A percentile compares a stretch with the other conserved stretches of the same genome.
Evolutionary conservation across 73 alveolate species (phyloP).

Genomic region (Paramecium tetraurelia): DNA sequence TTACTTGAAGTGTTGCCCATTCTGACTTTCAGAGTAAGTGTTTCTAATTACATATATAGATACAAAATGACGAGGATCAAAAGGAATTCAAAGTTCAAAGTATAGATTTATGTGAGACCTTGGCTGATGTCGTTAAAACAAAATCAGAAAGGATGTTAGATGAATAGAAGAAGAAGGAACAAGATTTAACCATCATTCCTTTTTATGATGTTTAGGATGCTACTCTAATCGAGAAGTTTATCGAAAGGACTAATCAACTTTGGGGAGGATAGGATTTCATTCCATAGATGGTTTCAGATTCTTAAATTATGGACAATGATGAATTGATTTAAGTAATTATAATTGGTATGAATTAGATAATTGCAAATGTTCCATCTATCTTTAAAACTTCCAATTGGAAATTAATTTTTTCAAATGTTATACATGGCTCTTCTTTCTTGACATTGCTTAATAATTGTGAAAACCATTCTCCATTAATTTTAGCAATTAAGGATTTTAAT

Average conservation of each 20-base stretch:
- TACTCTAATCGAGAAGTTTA: neutral
- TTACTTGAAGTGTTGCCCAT: neutral
- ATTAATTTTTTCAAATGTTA: slow-evolving; percentile 38
- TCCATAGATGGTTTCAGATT: slow-evolving; percentile 7
- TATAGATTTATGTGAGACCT: neutral
- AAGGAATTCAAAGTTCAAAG: neutral
- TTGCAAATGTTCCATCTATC: slow-evolving; percentile 50
- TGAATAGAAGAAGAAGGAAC: neutral
- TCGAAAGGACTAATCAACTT: neutral
- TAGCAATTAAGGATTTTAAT: slow-evolving; percentile 29
- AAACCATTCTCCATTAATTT: slow-evolving; percentile 46
- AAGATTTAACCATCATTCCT: slow-evolving; percentile 38
- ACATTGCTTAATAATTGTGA: slow-evolving; percentile 53
- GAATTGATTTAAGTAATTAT: neutral
- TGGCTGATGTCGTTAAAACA: neutral
- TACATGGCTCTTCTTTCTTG: slow-evolving; percentile 45
- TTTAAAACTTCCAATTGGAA: slow-evolving; percentile 56
- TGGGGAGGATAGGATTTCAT: slow-evolving; percentile 45
- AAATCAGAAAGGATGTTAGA: slow-evolving; percentile 3
- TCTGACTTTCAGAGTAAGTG: neutral
- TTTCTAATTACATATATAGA: neutral
- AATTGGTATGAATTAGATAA: neutral
- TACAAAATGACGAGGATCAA: slow-evolving; percentile 14
- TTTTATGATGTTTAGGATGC: neutral
- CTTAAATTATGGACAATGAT: neutral